These are phyloP conservation scores for Arthrinium phaeospermum DNA, from an alignment of 2,329 filamentous ascomycete genomes.

Conservation along the genomic window DNA sequence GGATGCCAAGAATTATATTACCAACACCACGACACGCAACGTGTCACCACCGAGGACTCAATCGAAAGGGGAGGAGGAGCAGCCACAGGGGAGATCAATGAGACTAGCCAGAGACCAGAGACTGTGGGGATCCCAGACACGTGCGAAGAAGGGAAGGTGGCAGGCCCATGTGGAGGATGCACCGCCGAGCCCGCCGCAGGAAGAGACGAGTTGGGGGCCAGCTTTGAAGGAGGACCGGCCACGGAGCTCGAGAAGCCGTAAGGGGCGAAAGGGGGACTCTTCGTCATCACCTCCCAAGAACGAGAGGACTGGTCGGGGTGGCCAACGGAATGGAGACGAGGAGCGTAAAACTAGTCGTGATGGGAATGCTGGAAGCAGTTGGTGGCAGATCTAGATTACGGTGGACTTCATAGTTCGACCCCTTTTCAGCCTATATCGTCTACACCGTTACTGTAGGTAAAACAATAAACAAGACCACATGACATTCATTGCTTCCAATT, in stretches of 20 bases:
- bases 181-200: not conserved
- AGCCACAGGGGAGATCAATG: not conserved
- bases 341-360: no score
- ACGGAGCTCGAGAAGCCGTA: not conserved
- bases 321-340: not conserved
- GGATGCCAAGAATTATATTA: not conserved
- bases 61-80: not conserved
- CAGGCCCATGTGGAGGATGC: not conserved
- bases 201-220: not conserved
- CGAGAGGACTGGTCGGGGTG: no score
- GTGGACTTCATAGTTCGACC: not conserved
- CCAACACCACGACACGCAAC: not conserved
- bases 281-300: not conserved
- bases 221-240: not conserved
- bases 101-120: not conserved
- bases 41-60: not conserved
- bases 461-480: not conserved
- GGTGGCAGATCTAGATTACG: not conserved
- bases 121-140: not conserved
- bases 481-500: no score
- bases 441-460: not conserved
- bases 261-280: not conserved
- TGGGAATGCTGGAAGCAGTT: not conserved
- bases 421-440: not conserved
- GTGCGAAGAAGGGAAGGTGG: not conserved